Conservation (phyloP, 805 yeast genomes). For the Saccharomycopsis sp. region DNA sequence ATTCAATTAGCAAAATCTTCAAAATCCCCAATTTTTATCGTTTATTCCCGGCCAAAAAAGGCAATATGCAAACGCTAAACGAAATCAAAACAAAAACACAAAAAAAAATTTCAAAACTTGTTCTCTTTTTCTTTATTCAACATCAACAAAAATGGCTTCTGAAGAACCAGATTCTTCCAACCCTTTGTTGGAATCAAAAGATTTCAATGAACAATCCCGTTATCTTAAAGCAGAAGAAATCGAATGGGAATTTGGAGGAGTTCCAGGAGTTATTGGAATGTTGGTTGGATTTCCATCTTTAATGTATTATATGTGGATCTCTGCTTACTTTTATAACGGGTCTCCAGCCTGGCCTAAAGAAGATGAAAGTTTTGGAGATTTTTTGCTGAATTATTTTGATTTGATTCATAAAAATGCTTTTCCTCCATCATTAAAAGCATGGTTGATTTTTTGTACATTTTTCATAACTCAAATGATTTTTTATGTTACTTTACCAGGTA, state of each 20-base stretch:
- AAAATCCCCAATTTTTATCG: background rate
- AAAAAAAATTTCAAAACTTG: background rate
- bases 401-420: constrained; percentile 41
- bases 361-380: constrained; percentile 45
- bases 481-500: constrained; percentile 81
- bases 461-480: constrained; percentile 58
- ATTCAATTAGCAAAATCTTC: too few species aligned
- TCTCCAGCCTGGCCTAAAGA: constrained; percentile 55
- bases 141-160: background rate
- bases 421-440: constrained; percentile 47
- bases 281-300: constrained; percentile 83
- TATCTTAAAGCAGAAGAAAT: constrained; percentile 39
- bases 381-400: constrained; percentile 33
- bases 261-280: constrained; percentile 84
- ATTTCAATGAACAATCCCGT: constrained; percentile 4
- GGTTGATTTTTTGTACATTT: constrained; percentile 64
- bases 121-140: too few species aligned
- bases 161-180: background rate
- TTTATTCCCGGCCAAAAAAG: background rate
- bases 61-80: too few species aligned
- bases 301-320: constrained; percentile 96
- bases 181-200: background rate
- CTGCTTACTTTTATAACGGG: constrained; percentile 74
- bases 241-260: constrained; percentile 91
- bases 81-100: too few species aligned